Percentiles rank a stretch among this genome's conserved stretches.
These are phyloP conservation scores for Tremellales sp. DNA, from an alignment of 1,284 basidiomycete genomes.

Conservation along the genomic window DNA sequence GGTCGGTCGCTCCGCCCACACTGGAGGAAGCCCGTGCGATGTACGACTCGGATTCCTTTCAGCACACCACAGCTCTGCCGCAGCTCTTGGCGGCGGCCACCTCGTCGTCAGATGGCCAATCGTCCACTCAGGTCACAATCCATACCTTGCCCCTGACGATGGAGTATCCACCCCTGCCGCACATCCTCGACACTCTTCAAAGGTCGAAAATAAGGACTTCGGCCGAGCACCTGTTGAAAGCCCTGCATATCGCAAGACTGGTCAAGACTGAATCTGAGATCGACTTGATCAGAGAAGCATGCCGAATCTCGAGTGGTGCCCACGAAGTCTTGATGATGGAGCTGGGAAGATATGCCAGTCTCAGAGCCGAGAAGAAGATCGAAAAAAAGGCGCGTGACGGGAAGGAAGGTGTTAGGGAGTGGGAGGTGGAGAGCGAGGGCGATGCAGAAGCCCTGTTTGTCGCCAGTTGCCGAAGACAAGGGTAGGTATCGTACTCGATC, in stretches of 20 bases:
- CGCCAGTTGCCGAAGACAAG: constrained; percentile 75
- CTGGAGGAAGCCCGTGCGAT: constrained; percentile 56
- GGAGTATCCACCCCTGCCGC: constrained; percentile 58
- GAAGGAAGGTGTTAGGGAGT: constrained; percentile 65
- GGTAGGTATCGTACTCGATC: constrained; percentile 50
- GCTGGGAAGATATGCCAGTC: constrained; percentile 63
- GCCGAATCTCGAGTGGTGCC: constrained; percentile 76
- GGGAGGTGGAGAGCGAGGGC: constrained; percentile 82
- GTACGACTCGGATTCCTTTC: constrained; percentile 60
- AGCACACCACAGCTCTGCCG: constrained; percentile 53
- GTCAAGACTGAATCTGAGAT: constrained; percentile 73
- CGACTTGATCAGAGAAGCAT: constrained; percentile 67
- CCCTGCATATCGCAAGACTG: constrained; percentile 70
- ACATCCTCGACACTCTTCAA: constrained; percentile 63
- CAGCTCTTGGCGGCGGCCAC: constrained; percentile 12
- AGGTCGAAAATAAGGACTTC: constrained; percentile 10
- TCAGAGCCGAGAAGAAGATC: constrained; percentile 42
- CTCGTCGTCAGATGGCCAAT: neutral
- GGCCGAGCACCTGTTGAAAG: constrained; percentile 57
- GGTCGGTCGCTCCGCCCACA: constrained; percentile 78
- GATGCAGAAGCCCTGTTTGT: constrained; percentile 90
- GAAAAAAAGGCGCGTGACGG: constrained; percentile 51
- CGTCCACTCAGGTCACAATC: constrained; percentile 16
- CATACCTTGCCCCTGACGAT: constrained; percentile 54
- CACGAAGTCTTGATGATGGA: constrained; percentile 89